phyloP scores from a whole-genome alignment of 2,329 filamentous ascomycete genomes.

The Zymoseptoria brevis region DNA sequence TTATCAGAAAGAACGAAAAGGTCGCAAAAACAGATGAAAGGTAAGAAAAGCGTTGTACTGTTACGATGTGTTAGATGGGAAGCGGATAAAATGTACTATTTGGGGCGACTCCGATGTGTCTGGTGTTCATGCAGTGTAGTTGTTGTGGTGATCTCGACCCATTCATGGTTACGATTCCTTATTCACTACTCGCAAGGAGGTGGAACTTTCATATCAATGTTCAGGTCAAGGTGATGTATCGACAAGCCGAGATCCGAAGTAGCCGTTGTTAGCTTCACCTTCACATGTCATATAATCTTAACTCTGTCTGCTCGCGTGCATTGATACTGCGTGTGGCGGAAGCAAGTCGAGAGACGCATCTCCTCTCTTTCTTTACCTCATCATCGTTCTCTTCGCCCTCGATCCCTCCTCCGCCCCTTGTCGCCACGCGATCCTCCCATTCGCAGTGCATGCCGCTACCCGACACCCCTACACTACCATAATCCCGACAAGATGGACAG shows the following conservation, averaged over 20 bases:
- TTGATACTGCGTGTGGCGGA: not conserved
- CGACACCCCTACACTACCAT: not conserved
- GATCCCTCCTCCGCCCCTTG: too few relatives aligned
- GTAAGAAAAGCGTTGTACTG: not conserved
- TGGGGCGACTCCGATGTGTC: not conserved
- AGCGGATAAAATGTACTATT: not conserved
- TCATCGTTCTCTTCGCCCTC: not conserved
- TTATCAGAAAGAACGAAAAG: too few relatives aligned
- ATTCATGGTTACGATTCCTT: too few relatives aligned
- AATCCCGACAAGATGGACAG: not conserved
- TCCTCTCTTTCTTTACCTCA: not conserved
- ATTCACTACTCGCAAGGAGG: too few relatives aligned
- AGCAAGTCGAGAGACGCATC: not conserved
- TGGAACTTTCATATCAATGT: too few relatives aligned
- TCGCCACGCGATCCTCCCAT: too few relatives aligned
- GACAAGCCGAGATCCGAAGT: not conserved
- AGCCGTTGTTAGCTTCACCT: not conserved
- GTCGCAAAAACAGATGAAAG: not conserved
- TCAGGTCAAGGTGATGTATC: too few relatives aligned
- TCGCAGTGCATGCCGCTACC: not conserved
- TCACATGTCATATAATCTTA: not conserved
- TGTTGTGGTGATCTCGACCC: too few relatives aligned
- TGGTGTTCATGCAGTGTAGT: too few relatives aligned
- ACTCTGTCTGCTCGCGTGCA: not conserved
- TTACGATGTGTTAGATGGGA: not conserved